phyloP scores from a whole-genome alignment of 352 stramenopile genomes.

The Pythium scleroteichum region DNA sequence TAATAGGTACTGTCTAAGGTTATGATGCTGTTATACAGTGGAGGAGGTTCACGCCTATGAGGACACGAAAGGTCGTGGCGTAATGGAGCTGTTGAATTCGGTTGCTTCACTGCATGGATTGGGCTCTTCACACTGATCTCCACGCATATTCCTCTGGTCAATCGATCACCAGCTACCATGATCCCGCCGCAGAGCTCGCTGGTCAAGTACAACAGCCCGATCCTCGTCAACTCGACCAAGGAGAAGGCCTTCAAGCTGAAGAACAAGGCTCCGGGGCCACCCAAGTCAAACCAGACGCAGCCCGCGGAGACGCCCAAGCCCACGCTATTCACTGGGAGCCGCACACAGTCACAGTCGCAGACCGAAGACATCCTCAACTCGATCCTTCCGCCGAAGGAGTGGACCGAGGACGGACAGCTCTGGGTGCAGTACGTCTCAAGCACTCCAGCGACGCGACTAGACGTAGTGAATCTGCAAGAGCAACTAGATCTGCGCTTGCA shows the following conservation, averaged over 20 bases:
- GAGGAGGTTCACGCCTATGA: too few relatives aligned
- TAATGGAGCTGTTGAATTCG: too few relatives aligned
- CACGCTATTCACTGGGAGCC: conserved; percentile 66
- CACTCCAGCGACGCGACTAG: conserved; percentile 89
- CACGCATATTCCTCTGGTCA: neutral
- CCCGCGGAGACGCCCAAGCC: conserved; percentile 34
- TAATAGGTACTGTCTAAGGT: too few relatives aligned
- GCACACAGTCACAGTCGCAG: conserved; percentile 56
- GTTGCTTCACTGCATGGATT: too few relatives aligned
- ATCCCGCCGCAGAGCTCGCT: conserved; percentile 86
- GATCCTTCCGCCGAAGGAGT: conserved; percentile 89
- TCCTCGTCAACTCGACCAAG: conserved; percentile 89
- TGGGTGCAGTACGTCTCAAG: conserved; percentile 94
- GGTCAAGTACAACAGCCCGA: conserved; percentile 92
- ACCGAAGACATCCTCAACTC: conserved; percentile 92
- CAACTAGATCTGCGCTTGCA: conserved; percentile 90
- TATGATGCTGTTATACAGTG: neutral
- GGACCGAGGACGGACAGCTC: conserved; percentile 88
- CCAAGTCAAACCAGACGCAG: conserved; percentile 34
- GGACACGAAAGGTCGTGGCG: too few relatives aligned
- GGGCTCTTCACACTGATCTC: too few relatives aligned
- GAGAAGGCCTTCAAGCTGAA: conserved; percentile 52
- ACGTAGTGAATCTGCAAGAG: conserved; percentile 92
- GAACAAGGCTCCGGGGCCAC: conserved; percentile 25
- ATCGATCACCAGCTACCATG: conserved; percentile 36